Evolutionary conservation across 2,329 filamentous ascomycete genomes (phyloP).

Genomic region (Lecanicillium sp.): DNA sequence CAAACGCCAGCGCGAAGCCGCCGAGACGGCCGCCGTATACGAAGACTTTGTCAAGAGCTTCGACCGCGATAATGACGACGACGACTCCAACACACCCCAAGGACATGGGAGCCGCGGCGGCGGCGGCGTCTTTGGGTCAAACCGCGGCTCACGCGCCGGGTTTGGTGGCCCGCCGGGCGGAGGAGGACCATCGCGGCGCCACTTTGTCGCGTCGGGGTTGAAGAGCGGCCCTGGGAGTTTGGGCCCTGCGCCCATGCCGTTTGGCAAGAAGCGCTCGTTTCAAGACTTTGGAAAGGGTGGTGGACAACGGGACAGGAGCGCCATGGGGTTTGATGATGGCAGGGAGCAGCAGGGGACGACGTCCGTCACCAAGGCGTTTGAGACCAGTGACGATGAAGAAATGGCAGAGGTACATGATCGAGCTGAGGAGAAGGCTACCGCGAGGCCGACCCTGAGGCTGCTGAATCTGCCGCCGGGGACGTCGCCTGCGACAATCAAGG

Average conservation of each 20-base stretch:
- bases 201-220: constrained; percentile 51
- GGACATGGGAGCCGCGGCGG: constrained; percentile 4
- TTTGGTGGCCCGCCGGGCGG: constrained; percentile 18
- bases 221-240: constrained; percentile 58
- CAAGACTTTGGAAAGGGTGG: constrained; percentile 22
- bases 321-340: constrained; percentile 29
- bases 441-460: constrained; percentile 56
- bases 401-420: constrained; percentile 32
- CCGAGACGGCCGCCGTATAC: constrained; percentile 80
- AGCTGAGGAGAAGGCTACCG: constrained; percentile 50
- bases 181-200: constrained; percentile 42
- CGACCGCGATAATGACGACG: constrained; percentile 50
- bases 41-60: constrained; percentile 82
- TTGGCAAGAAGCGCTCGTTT: constrained; percentile 47
- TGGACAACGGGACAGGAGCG: constrained; percentile 22
- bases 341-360: constrained; percentile 23
- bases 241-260: constrained; percentile 42
- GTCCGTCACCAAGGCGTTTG: constrained; percentile 58
- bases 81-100: constrained; percentile 18
- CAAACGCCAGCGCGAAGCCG: constrained; percentile 75
- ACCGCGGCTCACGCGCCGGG: constrained; percentile 15
- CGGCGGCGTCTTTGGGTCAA: constrained; percentile 2
- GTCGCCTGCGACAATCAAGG: constrained; percentile 52
- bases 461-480: constrained; percentile 53
- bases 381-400: constrained; percentile 56